phyloP scores from a whole-genome alignment of 225 moss, liverwort and hornwort genomes.

The Lunularia cruciata region DNA sequence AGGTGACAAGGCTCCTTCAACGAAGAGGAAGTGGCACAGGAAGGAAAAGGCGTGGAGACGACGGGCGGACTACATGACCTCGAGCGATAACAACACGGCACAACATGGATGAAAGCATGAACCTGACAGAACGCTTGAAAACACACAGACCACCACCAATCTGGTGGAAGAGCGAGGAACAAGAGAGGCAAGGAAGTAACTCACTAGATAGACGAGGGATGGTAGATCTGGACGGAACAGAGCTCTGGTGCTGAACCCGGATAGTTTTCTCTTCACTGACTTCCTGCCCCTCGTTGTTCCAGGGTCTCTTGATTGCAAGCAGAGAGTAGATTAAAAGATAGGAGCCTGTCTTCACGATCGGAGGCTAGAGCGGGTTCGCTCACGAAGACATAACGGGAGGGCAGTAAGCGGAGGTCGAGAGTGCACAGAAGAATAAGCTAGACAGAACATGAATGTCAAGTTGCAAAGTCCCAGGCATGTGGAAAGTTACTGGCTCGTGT shows the following conservation, averaged over 20 bases:
- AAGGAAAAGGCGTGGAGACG: background rate
- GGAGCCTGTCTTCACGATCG: constrained; percentile 13
- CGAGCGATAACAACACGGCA: background rate
- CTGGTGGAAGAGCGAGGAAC: background rate
- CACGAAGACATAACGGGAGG: constrained; percentile 1
- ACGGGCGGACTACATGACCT: background rate
- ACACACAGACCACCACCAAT: constrained; percentile 6
- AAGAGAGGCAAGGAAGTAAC: constrained; percentile 11
- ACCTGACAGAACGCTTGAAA: background rate
- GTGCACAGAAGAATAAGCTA: background rate
- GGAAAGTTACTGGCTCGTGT: background rate
- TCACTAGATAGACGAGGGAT: constrained; percentile 16
- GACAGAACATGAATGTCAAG: constrained; percentile 12
- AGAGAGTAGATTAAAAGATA: background rate
- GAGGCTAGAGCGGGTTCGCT: background rate
- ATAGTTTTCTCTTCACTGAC: background rate
- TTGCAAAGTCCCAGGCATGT: background rate
- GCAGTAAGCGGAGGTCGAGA: constrained; percentile 4
- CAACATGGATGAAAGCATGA: background rate
- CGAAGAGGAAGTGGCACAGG: background rate
- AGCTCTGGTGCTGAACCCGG: constrained; percentile 6
- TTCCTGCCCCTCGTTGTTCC: background rate
- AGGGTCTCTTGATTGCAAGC: background rate
- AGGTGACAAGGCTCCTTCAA: background rate
- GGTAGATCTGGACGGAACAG: constrained; percentile 9